Percentiles rank a stretch among this genome's conserved stretches.
Conservation (phyloP, 371 early-diverging fungal genomes). For the Entomophthora muscae region DNA sequence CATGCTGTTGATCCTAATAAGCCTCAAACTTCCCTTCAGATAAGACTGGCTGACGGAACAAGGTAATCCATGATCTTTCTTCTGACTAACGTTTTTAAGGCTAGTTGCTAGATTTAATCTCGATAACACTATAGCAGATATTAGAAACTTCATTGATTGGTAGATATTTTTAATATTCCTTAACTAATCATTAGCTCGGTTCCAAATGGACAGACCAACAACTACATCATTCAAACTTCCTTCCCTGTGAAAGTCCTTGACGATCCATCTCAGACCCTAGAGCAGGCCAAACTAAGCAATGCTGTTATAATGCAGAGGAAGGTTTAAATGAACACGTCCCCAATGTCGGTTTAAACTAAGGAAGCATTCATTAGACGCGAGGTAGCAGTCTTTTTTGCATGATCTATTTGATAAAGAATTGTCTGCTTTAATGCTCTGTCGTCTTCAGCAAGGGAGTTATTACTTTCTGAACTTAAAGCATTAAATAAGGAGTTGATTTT, state of each 20-base stretch:
- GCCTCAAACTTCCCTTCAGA: conserved; percentile 57
- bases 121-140: conserved; percentile 71
- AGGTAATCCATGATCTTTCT: conserved; percentile 15
- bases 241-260: conserved; percentile 48
- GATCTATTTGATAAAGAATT: too few species aligned
- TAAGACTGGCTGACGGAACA: conserved; percentile 82
- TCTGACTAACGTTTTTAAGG: conserved; percentile 18
- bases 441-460: too few species aligned
- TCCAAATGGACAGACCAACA: not conserved
- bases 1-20: conserved; percentile 52
- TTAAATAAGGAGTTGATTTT: too few species aligned
- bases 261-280: conserved; percentile 44
- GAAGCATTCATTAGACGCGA: too few species aligned
- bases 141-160: conserved; percentile 50
- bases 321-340: too few species aligned
- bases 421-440: too few species aligned
- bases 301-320: conserved; percentile 67
- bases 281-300: conserved; percentile 68
- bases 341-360: too few species aligned
- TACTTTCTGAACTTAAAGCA: too few species aligned
- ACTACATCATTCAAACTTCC: conserved; percentile 7
- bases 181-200: conserved; percentile 6
- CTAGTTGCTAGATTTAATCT: conserved; percentile 77
- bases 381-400: too few species aligned
- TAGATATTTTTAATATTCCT: conserved; percentile 15